Percentiles rank a stretch among this genome's conserved stretches.
Evolutionary conservation across 495 filamentous ascomycete species (phyloP).

Genomic region (Rostrohypoxylon terebratum): DNA sequence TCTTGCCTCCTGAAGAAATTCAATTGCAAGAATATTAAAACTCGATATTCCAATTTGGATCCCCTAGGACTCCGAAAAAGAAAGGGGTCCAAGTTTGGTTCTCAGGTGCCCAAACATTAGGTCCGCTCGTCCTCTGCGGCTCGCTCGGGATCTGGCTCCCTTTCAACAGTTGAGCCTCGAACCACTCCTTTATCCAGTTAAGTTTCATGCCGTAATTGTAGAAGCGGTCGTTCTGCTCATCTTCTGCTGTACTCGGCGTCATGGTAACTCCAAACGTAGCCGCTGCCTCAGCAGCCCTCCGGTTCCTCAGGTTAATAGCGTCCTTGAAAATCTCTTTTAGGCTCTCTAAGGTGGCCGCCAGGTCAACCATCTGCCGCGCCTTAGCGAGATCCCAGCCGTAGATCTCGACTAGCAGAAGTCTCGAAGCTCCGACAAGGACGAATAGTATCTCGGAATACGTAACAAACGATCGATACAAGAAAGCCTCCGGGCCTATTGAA

Average conservation of each 20-base stretch:
- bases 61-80: slow-evolving; percentile 37
- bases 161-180: slow-evolving; percentile 20
- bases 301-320: slow-evolving; percentile 19
- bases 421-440: slow-evolving; percentile 45
- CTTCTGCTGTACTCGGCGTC: slow-evolving; percentile 28
- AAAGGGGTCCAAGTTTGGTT: slow-evolving; percentile 41
- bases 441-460: slow-evolving; percentile 41
- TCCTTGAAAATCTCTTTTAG: slow-evolving; percentile 22
- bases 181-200: slow-evolving; percentile 42
- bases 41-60: slow-evolving; percentile 40
- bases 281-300: slow-evolving; percentile 32
- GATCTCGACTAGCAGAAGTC: slow-evolving; percentile 45
- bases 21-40: slow-evolving; percentile 20
- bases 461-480: slow-evolving; percentile 40
- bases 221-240: slow-evolving; percentile 33
- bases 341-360: slow-evolving; percentile 33
- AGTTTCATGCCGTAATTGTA: slow-evolving; percentile 33
- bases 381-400: slow-evolving; percentile 45
- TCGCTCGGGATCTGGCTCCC: slow-evolving; percentile 1
- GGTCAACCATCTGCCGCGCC: slow-evolving; percentile 43
- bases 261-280: slow-evolving; percentile 12
- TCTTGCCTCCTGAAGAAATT: neutral
- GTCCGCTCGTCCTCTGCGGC: neutral
- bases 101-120: slow-evolving; percentile 21
- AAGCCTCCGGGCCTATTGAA: slow-evolving; percentile 35